phyloP scores from a whole-genome alignment of 2,329 filamentous ascomycete species.

The Blumeria hordei region DNA sequence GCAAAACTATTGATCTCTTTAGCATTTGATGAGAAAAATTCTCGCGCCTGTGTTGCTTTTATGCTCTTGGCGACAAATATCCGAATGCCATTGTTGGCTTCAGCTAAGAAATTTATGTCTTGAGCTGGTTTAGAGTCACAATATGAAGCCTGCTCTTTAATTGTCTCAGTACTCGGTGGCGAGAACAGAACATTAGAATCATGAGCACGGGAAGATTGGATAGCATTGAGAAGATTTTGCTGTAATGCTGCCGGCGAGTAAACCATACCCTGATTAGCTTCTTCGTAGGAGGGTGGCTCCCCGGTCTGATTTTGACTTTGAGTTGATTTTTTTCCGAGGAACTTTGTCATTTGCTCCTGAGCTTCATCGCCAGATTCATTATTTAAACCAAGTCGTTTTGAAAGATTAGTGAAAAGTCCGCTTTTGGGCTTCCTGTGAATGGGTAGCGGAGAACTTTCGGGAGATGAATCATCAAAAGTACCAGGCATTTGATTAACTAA shows the following conservation, averaged over 20 bases:
- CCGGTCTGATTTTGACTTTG: conserved; percentile 3
- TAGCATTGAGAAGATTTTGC: conserved; percentile 52
- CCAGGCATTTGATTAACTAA: conserved; percentile 41
- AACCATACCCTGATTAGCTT: conserved; percentile 19
- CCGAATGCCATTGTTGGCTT: conserved; percentile 46
- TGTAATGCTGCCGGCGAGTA: conserved; percentile 37
- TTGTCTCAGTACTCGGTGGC: conserved; percentile 42
- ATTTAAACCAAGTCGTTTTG: conserved; percentile 44
- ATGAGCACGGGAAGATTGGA: conserved; percentile 54
- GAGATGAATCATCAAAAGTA: conserved; percentile 39
- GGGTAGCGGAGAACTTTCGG: conserved; percentile 22
- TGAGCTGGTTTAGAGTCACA: conserved; percentile 57
- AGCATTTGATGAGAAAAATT: conserved; percentile 37
- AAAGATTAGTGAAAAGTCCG: conserved; percentile 41
- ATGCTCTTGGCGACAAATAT: conserved; percentile 42
- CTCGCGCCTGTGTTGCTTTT: conserved; percentile 10
- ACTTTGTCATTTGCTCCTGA: conserved; percentile 21
- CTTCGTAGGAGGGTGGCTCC: conserved; percentile 12
- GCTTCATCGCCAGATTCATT: conserved; percentile 17
- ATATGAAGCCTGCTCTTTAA: conserved; percentile 67
- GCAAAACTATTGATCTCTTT: conserved; percentile 44
- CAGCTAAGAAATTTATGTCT: conserved; percentile 46
- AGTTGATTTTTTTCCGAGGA: conserved; percentile 15
- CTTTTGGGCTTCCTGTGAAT: conserved; percentile 21
- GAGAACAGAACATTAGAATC: conserved; percentile 51